Evolutionary conservation across 139 green algal genomes (phyloP), one percentile per base, ranked within the genome.

Genomic region (Astrephomene gubernaculifera): DNA sequence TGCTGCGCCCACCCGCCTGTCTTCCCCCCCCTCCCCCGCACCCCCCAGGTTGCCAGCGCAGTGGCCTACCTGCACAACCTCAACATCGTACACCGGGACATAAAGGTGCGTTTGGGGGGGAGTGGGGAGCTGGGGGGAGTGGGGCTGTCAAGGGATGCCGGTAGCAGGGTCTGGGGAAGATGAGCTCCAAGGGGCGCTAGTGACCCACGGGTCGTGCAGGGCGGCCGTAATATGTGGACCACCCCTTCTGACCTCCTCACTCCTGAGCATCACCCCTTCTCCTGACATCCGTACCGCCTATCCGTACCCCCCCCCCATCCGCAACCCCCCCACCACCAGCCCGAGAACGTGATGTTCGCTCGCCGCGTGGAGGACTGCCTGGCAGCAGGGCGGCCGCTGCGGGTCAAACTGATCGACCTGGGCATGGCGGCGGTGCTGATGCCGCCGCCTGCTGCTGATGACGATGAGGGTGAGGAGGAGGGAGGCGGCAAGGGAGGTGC

Each of bases 391-490:
- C 83, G 82, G 39, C 65, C 64, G 12, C 71, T 87, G 45, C 72
- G 86, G 27, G 82, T 93, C 7, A 92, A 92, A 71, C 72, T 93
- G 14, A 90, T 93, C n/a, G 90, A 93, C 83, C 79, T 93, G 54
- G 90, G 90, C 70, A 89, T 93, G 90, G 88, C 90, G 25, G 49
- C 68, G 14, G 57, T 87, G 68, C 84, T 82, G 39, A 17, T 80
- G 52, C 71, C 71, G 17, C 45, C 10, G 29, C 63, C 49, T 9
- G 71, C 12, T 19, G 14, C 21, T 19, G 57, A 31, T 9, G 57
- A n/a, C 21, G n/a, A 70, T 31, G 7, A 41, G n/a, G 29, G 57
- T 29, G 21, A 7, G 22, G 21, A 7, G 57, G 24, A 24, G 19
- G 7, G 19, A 24, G 57, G 57, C 57, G 57, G 31, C 19, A 24